phyloP scores from a whole-genome alignment of 768 basidiomycete genomes.

The Cystofilobasidium bisporidii region DNA sequence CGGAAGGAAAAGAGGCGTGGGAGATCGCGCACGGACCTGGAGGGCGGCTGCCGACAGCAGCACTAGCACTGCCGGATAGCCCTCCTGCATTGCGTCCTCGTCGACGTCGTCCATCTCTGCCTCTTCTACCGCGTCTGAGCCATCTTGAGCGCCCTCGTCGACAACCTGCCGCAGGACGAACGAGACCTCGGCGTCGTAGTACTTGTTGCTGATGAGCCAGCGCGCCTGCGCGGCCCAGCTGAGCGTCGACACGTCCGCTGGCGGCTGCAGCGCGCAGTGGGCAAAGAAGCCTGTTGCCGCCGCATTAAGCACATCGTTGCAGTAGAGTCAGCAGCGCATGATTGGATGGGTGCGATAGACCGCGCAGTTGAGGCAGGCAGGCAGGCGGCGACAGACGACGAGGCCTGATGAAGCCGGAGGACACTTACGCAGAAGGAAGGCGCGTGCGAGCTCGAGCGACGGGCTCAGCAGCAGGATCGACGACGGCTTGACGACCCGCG shows the following conservation, averaged over 20 bases:
- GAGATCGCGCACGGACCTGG: no score
- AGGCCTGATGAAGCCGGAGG: not conserved
- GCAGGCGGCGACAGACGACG: no score
- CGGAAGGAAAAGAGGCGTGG: no score
- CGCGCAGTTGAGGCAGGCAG: no score
- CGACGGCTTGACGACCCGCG: not conserved
- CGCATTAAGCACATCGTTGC: no score
- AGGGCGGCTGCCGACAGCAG: not conserved
- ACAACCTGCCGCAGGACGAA: not conserved
- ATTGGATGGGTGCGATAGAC: no score
- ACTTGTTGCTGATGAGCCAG: not conserved
- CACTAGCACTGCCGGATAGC: not conserved
- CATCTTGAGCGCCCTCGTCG: not conserved
- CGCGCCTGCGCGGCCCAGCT: not conserved
- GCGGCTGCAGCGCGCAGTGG: not conserved
- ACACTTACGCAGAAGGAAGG: not conserved
- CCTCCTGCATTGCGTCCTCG: not conserved
- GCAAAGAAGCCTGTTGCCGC: not conserved
- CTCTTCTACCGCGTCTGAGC: not conserved
- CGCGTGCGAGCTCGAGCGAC: conserved; percentile 4
- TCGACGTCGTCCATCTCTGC: not conserved
- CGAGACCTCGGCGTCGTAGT: not conserved
- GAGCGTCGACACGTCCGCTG: not conserved
- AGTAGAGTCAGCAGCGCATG: no score
- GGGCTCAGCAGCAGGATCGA: conserved; percentile 1